Evolutionary conservation across 2,329 filamentous ascomycete genomes (phyloP).

Genomic region (Penicillium oxalicum): DNA sequence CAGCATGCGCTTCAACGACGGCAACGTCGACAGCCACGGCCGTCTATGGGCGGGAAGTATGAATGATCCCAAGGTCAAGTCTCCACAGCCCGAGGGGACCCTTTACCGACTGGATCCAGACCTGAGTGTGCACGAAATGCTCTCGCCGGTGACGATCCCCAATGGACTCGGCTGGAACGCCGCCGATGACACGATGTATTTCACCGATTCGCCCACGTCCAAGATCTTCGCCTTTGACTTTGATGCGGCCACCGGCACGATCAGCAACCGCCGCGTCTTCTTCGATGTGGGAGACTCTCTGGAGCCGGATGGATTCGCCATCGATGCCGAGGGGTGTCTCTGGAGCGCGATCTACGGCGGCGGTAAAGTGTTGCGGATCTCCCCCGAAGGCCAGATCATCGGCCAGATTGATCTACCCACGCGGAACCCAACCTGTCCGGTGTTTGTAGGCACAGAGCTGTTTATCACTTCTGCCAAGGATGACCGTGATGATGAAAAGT

Average conservation of each 20-base stretch:
- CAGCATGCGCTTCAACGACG: constrained; percentile 67
- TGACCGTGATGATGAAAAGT: constrained; percentile 53
- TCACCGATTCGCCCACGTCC: constrained; percentile 68
- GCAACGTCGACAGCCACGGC: constrained; percentile 70
- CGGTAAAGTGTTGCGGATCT: constrained; percentile 67
- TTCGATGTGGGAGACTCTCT: constrained; percentile 61
- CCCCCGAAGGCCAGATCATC: constrained; percentile 61
- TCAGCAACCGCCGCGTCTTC: constrained; percentile 65
- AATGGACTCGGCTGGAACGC: constrained; percentile 79
- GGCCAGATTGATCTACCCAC: constrained; percentile 74
- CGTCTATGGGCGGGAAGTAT: constrained; percentile 82
- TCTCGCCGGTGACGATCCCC: constrained; percentile 66
- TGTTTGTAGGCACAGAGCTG: constrained; percentile 67
- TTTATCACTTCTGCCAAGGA: constrained; percentile 76
- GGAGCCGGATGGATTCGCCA: constrained; percentile 74
- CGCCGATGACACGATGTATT: constrained; percentile 68
- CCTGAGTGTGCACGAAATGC: constrained; percentile 53
- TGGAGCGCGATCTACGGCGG: constrained; percentile 87
- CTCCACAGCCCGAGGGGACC: constrained; percentile 51
- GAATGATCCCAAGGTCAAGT: constrained; percentile 69
- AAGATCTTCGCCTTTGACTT: constrained; percentile 73
- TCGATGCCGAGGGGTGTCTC: constrained; percentile 77
- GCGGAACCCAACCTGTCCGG: constrained; percentile 70
- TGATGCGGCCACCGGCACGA: constrained; percentile 54
- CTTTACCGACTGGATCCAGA: constrained; percentile 66